Conservation (phyloP, 2,329 filamentous ascomycete species). For the Neofusicoccum parvum region DNA sequence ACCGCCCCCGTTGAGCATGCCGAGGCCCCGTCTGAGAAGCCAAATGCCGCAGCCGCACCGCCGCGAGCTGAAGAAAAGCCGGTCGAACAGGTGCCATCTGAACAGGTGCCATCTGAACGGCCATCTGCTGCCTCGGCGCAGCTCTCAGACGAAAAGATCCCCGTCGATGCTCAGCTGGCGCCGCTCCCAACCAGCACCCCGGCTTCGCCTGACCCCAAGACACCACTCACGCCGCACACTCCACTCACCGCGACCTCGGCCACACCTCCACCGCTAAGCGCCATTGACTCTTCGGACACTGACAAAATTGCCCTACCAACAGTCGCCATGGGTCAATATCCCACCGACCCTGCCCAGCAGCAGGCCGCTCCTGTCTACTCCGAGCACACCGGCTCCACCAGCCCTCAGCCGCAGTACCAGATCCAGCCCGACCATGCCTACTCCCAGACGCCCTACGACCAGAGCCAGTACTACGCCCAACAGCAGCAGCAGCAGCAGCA, state of each 20-base stretch:
- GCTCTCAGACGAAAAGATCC: neutral
- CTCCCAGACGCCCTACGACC: neutral
- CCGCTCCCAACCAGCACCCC: neutral
- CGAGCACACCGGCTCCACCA: conserved; percentile 12
- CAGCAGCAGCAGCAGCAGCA: conserved; percentile 21
- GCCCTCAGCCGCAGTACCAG: conserved; percentile 11
- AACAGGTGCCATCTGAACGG: neutral
- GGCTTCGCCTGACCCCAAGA: neutral
- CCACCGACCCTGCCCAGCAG: neutral
- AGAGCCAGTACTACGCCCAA: conserved; percentile 18
- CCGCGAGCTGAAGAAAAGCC: neutral
- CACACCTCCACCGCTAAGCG: neutral
- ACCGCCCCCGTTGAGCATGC: neutral
- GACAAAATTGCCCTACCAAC: neutral
- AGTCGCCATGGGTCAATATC: conserved; percentile 13
- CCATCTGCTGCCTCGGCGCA: neutral
- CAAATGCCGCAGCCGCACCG: neutral
- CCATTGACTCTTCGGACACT: conserved; percentile 1
- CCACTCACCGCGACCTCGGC: neutral
- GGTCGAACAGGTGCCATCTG: neutral
- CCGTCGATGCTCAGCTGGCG: conserved; percentile 3
- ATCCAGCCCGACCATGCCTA: conserved; percentile 21
- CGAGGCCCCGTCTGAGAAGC: neutral
- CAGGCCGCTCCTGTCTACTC: neutral
- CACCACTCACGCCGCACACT: neutral